Evolutionary conservation across 805 yeast genomes (phyloP).

Genomic region (Pichia nakasei): DNA sequence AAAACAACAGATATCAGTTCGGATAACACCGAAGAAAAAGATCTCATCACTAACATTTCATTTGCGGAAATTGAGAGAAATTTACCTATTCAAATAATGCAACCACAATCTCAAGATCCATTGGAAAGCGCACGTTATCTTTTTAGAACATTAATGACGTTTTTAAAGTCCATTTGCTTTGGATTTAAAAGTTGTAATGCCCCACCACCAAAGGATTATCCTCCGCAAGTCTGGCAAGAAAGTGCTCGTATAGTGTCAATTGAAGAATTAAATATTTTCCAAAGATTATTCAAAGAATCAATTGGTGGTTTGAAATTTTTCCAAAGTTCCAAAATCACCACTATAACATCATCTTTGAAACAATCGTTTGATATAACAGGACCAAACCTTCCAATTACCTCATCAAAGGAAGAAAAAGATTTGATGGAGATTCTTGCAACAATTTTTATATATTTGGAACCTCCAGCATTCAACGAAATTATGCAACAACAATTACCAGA

Average conservation of each 20-base stretch:
- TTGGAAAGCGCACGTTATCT: constrained; percentile 81
- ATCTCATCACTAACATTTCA: constrained; percentile 20
- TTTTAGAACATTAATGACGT: constrained; percentile 82
- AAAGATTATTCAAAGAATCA: constrained; percentile 76
- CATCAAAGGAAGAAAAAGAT: constrained; percentile 90
- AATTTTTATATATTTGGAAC: constrained; percentile 87
- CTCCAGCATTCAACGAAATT: constrained; percentile 91
- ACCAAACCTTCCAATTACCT: constrained; percentile 75
- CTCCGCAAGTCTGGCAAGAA: constrained; percentile 67
- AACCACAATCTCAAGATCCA: constrained; percentile 50
- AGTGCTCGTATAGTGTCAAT: constrained; percentile 73
- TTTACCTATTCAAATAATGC: constrained; percentile 53
- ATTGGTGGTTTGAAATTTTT: constrained; percentile 73
- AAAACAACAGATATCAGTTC: constrained; percentile 2
- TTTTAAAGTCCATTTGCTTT: constrained; percentile 80
- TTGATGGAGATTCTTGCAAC: constrained; percentile 93
- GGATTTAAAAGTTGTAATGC: constrained; percentile 89
- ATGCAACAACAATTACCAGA: constrained; percentile 71
- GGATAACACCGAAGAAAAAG: constrained; percentile 13
- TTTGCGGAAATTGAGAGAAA: constrained; percentile 38
- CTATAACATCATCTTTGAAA: constrained; percentile 25
- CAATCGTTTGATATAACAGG: constrained; percentile 58
- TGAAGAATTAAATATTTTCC: constrained; percentile 75
- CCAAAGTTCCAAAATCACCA: constrained; percentile 43
- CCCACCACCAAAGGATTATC: constrained; percentile 50